Evolutionary conservation across 2,329 filamentous ascomycete species (phyloP).

Genomic region (Albophoma yamanashiensis): DNA sequence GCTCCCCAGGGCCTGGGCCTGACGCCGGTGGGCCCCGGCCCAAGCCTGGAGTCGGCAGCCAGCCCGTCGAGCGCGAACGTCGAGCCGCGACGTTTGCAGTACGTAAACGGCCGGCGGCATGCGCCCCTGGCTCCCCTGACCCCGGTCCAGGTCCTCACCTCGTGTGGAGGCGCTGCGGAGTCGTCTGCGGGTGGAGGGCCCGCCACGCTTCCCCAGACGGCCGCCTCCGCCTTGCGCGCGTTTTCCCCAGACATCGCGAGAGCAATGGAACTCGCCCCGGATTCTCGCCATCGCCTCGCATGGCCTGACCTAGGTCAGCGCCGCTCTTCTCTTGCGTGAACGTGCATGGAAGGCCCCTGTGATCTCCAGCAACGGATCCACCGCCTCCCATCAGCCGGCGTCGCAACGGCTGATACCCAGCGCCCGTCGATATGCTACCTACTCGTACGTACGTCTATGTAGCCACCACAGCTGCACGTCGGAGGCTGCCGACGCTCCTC

Average conservation of each 20-base stretch:
- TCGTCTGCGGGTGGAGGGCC: neutral
- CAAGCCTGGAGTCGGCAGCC: neutral
- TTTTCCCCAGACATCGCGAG: neutral
- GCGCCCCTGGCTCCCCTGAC: neutral
- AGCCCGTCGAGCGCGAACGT: neutral
- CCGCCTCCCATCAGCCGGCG: neutral
- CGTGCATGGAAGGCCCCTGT: neutral
- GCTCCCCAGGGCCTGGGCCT: neutral
- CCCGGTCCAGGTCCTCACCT: neutral
- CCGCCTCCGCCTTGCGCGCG: neutral
- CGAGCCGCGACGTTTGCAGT: neutral
- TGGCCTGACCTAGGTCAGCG: neutral
- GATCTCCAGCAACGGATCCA: neutral
- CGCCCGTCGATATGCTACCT: neutral
- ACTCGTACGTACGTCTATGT: no score
- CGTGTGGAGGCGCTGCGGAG: neutral
- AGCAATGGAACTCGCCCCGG: neutral
- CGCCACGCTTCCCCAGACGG: neutral
- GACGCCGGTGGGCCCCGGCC: neutral
- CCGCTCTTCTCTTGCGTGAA: neutral
- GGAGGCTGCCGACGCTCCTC: neutral
- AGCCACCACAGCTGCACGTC: neutral
- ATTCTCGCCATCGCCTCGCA: neutral
- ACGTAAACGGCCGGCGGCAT: neutral
- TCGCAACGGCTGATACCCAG: neutral